Conservation (phyloP, 805 yeast genomes). For the Cyberlindnera nakhonratchasimensis region DNA sequence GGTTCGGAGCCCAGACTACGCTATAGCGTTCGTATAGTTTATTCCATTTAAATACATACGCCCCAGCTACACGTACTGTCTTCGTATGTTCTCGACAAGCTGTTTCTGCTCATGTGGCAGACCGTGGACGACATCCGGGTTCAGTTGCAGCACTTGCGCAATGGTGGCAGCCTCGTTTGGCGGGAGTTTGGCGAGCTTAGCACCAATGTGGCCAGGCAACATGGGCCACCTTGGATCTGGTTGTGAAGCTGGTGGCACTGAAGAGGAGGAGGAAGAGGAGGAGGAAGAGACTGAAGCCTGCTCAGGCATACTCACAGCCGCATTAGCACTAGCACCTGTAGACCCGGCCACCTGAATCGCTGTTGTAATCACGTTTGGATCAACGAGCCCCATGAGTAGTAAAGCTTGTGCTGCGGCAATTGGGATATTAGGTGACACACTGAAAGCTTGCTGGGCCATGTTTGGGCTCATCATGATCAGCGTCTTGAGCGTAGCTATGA, state of each 20-base stretch:
- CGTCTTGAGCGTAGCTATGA: constrained; percentile 62
- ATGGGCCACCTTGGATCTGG: constrained; percentile 43
- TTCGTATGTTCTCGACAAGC: constrained; percentile 12
- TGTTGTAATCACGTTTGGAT: constrained; percentile 61
- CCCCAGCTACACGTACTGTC: constrained; percentile 8
- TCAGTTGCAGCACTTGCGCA: constrained; percentile 44
- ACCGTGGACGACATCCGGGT: constrained; percentile 28
- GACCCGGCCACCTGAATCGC: constrained; percentile 34
- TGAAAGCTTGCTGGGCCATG: constrained; percentile 51
- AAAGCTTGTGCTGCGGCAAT: constrained; percentile 70
- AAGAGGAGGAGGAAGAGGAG: no score
- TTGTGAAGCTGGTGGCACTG: constrained; percentile 10
- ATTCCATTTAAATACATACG: neutral
- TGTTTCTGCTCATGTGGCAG: constrained; percentile 16
- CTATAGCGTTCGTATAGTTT: neutral
- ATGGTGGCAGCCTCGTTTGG: constrained; percentile 56
- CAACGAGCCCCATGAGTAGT: constrained; percentile 72
- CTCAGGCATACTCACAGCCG: neutral
- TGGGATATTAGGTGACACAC: constrained; percentile 54
- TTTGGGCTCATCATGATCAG: constrained; percentile 31
- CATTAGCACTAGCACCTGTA: neutral
- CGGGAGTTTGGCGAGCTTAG: constrained; percentile 48
- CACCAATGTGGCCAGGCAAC: constrained; percentile 45
- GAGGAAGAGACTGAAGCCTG: no score
- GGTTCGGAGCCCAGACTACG: neutral